A percentile compares a stretch with the other conserved stretches of the same genome.
Evolutionary conservation across 129 eudicot genomes (phyloP).

Genomic region (Deinandra increscens): DNA sequence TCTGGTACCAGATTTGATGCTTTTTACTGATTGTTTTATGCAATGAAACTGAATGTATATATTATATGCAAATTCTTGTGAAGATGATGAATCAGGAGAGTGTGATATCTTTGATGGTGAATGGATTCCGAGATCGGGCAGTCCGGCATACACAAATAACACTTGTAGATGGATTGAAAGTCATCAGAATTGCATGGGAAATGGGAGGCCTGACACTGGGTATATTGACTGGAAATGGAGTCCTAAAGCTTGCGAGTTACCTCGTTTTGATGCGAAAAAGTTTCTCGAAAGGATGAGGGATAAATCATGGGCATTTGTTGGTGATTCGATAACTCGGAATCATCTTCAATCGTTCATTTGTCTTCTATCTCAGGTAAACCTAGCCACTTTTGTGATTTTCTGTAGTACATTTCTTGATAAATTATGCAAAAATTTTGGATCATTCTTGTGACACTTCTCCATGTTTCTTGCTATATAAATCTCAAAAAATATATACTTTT

Average conservation of each 20-base stretch:
- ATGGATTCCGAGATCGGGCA: constrained; percentile 61
- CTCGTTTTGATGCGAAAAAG: constrained; percentile 56
- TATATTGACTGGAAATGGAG: constrained; percentile 90
- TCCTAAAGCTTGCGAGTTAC: constrained; percentile 73
- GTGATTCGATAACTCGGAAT: constrained; percentile 86
- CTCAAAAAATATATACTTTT: background rate
- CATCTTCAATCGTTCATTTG: constrained; percentile 90
- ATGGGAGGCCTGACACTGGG: constrained; percentile 81
- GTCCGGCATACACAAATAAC: constrained; percentile 68
- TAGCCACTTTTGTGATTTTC: background rate
- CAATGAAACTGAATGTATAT: constrained; percentile 3
- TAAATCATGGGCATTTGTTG: constrained; percentile 84
- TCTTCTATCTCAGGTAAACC: constrained; percentile 68
- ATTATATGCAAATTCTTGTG: constrained; percentile 7
- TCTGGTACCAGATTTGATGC: background rate
- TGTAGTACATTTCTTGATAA: constrained; percentile 15
- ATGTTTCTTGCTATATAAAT: background rate
- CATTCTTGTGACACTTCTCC: background rate
- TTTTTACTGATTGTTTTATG: background rate
- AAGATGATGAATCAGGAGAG: constrained; percentile 44
- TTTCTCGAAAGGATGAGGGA: constrained; percentile 86
- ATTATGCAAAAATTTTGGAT: background rate
- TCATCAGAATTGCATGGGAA: constrained; percentile 85
- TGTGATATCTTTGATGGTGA: constrained; percentile 73
- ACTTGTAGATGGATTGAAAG: constrained; percentile 71